Percentiles rank a stretch among this genome's conserved stretches.
phyloP scores from a whole-genome alignment of 163 green algal genomes.

The Volvox carteri region DNA sequence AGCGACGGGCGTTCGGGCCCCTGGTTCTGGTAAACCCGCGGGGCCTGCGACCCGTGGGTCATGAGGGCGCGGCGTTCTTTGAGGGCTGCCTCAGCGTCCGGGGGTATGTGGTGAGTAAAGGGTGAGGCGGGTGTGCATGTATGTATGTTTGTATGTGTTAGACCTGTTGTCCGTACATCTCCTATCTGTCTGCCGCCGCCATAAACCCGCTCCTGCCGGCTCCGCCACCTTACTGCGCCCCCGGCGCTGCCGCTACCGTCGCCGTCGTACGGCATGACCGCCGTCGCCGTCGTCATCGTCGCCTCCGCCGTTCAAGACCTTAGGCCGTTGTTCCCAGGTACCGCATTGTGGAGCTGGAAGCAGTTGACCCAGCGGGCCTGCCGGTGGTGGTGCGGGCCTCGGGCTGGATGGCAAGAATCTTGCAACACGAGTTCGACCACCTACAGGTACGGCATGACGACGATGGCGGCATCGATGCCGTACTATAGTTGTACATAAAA shows the following conservation, averaged over 20 bases:
- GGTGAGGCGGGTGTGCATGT: too few relatives aligned
- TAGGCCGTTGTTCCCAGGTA: slow-evolving; percentile 41
- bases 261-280: too few relatives aligned
- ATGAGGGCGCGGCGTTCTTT: slow-evolving; percentile 31
- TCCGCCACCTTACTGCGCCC: too few relatives aligned
- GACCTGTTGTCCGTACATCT: too few relatives aligned
- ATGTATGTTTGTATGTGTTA: too few relatives aligned
- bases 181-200: too few relatives aligned
- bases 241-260: too few relatives aligned
- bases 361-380: slow-evolving; percentile 13
- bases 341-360: slow-evolving; percentile 13
- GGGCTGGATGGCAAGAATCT: slow-evolving; percentile 41
- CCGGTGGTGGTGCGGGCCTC: background rate
- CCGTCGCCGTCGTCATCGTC: too few relatives aligned
- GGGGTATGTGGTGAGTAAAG: slow-evolving; percentile 28
- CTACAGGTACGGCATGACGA: background rate
- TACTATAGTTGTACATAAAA: background rate
- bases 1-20: slow-evolving; percentile 25
- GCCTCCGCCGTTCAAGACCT: too few relatives aligned
- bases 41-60: slow-evolving; percentile 6
- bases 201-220: too few relatives aligned
- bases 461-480: background rate
- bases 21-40: slow-evolving; percentile 42
- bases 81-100: slow-evolving; percentile 53
- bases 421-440: slow-evolving; percentile 53